A percentile compares a stretch with the other conserved stretches of the same genome.
Evolutionary conservation across 2,329 filamentous ascomycete genomes (phyloP).

Genomic region (Fusarium temperatum): DNA sequence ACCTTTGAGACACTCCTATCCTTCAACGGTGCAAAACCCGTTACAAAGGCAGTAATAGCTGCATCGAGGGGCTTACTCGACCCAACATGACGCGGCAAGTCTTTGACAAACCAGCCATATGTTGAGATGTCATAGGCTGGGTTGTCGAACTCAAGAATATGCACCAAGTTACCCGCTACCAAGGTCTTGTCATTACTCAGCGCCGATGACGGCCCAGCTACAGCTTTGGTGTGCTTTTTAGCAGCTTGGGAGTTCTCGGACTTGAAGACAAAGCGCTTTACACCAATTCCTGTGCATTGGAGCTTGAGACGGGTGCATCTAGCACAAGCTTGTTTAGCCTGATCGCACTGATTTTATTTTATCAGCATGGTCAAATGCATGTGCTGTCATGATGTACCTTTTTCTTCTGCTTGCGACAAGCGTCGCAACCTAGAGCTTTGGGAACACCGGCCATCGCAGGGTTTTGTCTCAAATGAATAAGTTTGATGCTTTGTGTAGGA

Average conservation of each 20-base stretch:
- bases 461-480: not conserved
- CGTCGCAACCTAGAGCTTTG: not conserved
- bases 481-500: not conserved
- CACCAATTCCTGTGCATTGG: not conserved
- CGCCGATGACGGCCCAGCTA: not conserved
- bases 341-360: slow-evolving; percentile 8
- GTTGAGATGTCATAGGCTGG: slow-evolving; percentile 5
- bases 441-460: slow-evolving; percentile 16
- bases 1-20: not conserved
- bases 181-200: not conserved
- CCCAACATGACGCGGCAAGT: not conserved
- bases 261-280: slow-evolving; percentile 13
- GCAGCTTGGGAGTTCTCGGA: not conserved
- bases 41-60: not conserved
- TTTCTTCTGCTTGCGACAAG: slow-evolving; percentile 14
- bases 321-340: slow-evolving; percentile 7
- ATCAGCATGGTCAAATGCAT: not conserved
- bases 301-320: slow-evolving; percentile 4
- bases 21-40: not conserved
- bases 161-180: not conserved
- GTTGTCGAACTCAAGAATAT: not conserved
- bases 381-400: not conserved
- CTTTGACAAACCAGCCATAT: slow-evolving; percentile 9
- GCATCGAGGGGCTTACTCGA: slow-evolving; percentile 5
- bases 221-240: not conserved